These are phyloP conservation scores for Geranium brycei DNA, from an alignment of 345 rosid species.

Conservation along the genomic window DNA sequence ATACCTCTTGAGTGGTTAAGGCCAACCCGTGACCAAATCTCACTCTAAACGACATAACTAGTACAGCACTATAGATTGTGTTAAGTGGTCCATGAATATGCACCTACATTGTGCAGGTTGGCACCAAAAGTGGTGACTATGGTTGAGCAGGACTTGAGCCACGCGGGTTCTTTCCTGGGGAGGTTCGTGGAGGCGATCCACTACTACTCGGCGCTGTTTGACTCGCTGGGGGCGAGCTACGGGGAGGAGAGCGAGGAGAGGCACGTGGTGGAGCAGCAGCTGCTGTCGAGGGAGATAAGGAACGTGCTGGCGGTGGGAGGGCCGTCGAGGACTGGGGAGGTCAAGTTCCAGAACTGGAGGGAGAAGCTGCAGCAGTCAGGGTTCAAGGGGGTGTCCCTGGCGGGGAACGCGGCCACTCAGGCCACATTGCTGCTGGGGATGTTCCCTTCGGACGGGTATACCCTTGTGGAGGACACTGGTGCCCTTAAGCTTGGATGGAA, in stretches of 20 bases:
- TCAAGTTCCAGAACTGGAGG: conserved; percentile 84
- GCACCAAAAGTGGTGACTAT: conserved; percentile 94
- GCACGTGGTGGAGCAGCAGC: conserved; percentile 92
- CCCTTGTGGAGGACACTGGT: conserved; percentile 87
- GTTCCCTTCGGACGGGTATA: conserved; percentile 93
- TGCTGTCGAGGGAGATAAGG: conserved; percentile 75
- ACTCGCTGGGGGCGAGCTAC: conserved; percentile 85
- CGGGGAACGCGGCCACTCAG: conserved; percentile 87
- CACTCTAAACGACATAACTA: background rate
- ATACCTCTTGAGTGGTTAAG: background rate
- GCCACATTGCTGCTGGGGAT: conserved; percentile 80
- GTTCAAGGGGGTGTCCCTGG: conserved; percentile 67
- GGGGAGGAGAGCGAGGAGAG: conserved; percentile 98
- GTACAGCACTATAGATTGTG: background rate
- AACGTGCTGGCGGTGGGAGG: conserved; percentile 84
- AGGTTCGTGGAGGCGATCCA: conserved; percentile 96
- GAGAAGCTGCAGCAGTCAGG: conserved; percentile 82
- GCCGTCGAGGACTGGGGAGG: conserved; percentile 59
- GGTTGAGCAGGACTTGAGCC: conserved; percentile 93
- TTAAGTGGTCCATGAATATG: no score
- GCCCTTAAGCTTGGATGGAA: conserved; percentile 96
- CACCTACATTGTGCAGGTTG: conserved; percentile 30
- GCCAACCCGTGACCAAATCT: background rate
- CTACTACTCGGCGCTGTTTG: conserved; percentile 91
- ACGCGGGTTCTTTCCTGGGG: conserved; percentile 80